A percentile compares a stretch with the other conserved stretches of the same genome.
Conservation (phyloP, 2,329 filamentous ascomycete genomes). For the Cordyceps cateniannulata region DNA sequence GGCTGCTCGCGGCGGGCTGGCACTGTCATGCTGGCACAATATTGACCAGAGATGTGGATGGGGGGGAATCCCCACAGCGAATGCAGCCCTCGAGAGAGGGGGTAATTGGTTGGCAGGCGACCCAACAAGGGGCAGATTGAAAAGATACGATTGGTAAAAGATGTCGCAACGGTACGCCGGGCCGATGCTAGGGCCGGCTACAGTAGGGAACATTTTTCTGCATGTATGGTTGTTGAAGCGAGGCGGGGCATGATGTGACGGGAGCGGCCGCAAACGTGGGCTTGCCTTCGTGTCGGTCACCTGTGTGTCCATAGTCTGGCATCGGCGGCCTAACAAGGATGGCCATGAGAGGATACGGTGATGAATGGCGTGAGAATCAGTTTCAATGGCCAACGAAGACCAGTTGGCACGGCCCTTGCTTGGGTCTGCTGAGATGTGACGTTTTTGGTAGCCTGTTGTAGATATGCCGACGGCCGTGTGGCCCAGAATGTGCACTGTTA, state of each 20-base stretch:
- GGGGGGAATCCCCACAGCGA: not conserved
- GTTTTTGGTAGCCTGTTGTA: not conserved
- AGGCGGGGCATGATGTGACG: slow-evolving; percentile 8
- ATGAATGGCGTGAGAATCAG: not conserved
- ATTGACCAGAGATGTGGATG: not conserved
- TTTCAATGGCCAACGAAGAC: not conserved
- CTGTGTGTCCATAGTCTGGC: not conserved
- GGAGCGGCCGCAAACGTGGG: slow-evolving; percentile 6
- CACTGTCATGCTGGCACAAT: slow-evolving; percentile 7
- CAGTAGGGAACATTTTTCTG: not conserved
- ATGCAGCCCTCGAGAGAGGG: slow-evolving; percentile 10
- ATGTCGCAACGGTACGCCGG: slow-evolving; percentile 4
- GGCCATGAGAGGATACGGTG: not conserved
- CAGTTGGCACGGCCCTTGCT: not conserved
- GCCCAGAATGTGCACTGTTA: too few species aligned
- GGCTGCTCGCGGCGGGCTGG: not conserved
- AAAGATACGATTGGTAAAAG: slow-evolving; percentile 2
- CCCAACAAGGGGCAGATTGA: slow-evolving; percentile 4
- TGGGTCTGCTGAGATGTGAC: not conserved
- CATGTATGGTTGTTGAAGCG: not conserved
- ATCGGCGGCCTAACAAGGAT: not conserved
- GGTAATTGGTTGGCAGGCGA: not conserved
- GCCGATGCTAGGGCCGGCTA: slow-evolving; percentile 8
- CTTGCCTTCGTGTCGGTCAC: not conserved
- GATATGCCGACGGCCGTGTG: not conserved